phyloP scores from a whole-genome alignment of 345 rosid species.

The Angophora floribunda region DNA sequence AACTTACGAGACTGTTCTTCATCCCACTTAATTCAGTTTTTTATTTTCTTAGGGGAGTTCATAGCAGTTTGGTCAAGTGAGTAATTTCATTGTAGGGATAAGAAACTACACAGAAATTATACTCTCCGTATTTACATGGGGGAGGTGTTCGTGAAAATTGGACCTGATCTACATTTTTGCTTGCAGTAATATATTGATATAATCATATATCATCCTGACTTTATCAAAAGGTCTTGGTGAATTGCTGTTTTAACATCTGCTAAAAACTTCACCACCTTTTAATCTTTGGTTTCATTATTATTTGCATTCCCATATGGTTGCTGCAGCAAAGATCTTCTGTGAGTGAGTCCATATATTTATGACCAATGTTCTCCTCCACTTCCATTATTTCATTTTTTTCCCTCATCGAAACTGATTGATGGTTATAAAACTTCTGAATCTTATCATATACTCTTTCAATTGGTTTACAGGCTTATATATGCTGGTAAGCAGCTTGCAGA shows the following conservation, averaged over 20 bases:
- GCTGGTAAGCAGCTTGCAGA: slow-evolving; percentile 96
- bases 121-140: background rate
- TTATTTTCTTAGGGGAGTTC: background rate
- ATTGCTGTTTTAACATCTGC: background rate
- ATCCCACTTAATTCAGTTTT: background rate
- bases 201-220: background rate
- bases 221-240: background rate
- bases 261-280: background rate
- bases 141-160: background rate
- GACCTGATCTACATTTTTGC: background rate
- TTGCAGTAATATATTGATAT: background rate
- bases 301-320: background rate
- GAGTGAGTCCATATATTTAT: background rate
- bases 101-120: background rate
- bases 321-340: background rate
- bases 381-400: background rate
- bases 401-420: background rate
- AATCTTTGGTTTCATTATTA: background rate
- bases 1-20: background rate
- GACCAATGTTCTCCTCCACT: background rate
- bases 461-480: slow-evolving; percentile 62
- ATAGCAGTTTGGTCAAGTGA: background rate
- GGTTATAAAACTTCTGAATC: background rate
- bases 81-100: background rate
- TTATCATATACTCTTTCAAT: background rate